Percentiles rank a stretch among this genome's conserved stretches.
Evolutionary conservation across 2,329 filamentous ascomycete species (phyloP).

Genomic region (Penicillium sp.): DNA sequence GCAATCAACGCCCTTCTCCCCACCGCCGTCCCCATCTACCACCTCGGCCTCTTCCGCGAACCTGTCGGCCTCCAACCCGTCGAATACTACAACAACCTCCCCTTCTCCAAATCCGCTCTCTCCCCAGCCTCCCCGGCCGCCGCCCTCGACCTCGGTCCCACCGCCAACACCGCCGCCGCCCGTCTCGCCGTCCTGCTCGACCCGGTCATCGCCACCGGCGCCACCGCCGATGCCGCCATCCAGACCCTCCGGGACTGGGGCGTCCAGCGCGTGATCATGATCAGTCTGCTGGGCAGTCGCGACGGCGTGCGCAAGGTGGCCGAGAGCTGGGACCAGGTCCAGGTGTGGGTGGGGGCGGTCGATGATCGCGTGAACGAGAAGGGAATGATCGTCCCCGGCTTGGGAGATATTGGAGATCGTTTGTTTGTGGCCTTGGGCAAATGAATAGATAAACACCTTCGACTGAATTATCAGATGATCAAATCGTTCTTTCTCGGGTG

Average conservation of each 20-base stretch:
- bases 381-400: slow-evolving; percentile 84
- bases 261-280: slow-evolving; percentile 69
- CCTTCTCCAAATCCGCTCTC: slow-evolving; percentile 48
- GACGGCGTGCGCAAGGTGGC: slow-evolving; percentile 68
- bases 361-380: slow-evolving; percentile 65
- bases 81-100: slow-evolving; percentile 97
- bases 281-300: slow-evolving; percentile 67
- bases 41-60: slow-evolving; percentile 91
- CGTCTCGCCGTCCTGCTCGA: slow-evolving; percentile 79
- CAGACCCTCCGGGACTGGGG: slow-evolving; percentile 88
- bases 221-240: slow-evolving; percentile 82
- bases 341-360: slow-evolving; percentile 73
- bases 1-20: slow-evolving; percentile 80
- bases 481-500: no score
- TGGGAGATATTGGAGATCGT: slow-evolving; percentile 87
- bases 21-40: slow-evolving; percentile 72
- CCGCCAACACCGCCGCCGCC: slow-evolving; percentile 39
- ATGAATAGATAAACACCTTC: slow-evolving; percentile 33
- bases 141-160: slow-evolving; percentile 4
- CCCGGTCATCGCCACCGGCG: slow-evolving; percentile 88
- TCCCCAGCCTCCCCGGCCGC: slow-evolving; percentile 24
- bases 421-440: slow-evolving; percentile 87
- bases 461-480: background rate
- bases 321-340: slow-evolving; percentile 61
- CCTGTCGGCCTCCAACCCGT: slow-evolving; percentile 79